phyloP scores from a whole-genome alignment of 805 yeast genomes.

The Ogataea glucozyma region DNA sequence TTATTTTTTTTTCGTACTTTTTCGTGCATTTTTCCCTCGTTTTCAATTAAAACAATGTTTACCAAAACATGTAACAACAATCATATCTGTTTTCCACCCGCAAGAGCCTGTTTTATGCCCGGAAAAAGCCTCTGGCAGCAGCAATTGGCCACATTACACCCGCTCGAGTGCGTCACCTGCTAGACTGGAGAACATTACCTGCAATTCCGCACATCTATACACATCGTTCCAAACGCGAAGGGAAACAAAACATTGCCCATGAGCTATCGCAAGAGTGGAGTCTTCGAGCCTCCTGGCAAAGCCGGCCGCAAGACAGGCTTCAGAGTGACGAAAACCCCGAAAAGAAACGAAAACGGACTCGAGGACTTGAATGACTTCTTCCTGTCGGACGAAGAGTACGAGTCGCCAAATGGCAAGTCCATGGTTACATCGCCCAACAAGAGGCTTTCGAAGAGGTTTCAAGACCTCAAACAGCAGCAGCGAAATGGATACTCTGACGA shows the following conservation, averaged over 20 bases:
- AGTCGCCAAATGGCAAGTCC: conserved; percentile 22
- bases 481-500: neutral
- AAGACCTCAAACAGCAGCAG: conserved; percentile 15
- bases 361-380: conserved; percentile 73
- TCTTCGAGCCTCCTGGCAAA: conserved; percentile 49
- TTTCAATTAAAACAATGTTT: conserved; percentile 1
- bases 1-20: neutral
- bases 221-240: conserved; percentile 1
- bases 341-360: conserved; percentile 60
- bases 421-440: conserved; percentile 20
- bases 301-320: conserved; percentile 70
- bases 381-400: conserved; percentile 47
- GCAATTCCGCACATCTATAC: neutral
- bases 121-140: neutral
- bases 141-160: neutral
- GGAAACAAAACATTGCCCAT: conserved; percentile 7
- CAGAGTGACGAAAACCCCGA: conserved; percentile 35
- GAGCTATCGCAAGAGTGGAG: conserved; percentile 37
- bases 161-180: neutral
- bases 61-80: conserved; percentile 2
- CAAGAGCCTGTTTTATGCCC: too few species aligned
- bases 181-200: neutral
- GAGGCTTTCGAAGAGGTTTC: conserved; percentile 18
- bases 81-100: neutral
- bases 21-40: conserved; percentile 3